These are phyloP conservation scores for Elongisporangium undulatum DNA, from an alignment of 352 stramenopile species.

Conservation along the genomic window DNA sequence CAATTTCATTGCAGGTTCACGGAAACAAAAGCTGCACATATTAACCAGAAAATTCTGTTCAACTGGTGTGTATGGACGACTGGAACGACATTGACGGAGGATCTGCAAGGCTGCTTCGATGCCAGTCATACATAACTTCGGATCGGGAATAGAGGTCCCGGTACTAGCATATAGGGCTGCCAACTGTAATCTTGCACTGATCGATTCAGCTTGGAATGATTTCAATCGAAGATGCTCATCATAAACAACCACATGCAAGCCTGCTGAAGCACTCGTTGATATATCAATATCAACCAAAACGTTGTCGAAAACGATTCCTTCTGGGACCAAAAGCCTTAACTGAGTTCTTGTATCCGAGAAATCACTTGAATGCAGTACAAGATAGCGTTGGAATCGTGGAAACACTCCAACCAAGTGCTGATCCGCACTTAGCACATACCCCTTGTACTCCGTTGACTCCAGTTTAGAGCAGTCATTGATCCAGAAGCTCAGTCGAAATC, in stretches of 20 bases:
- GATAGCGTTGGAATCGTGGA: slow-evolving; percentile 28
- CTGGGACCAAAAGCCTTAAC: not conserved
- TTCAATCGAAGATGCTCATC: slow-evolving; percentile 29
- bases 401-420: slow-evolving; percentile 44
- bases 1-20: slow-evolving; percentile 34
- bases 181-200: slow-evolving; percentile 33
- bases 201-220: slow-evolving; percentile 27
- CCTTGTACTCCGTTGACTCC: slow-evolving; percentile 27
- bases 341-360: not conserved
- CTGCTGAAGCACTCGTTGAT: slow-evolving; percentile 1
- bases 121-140: slow-evolving; percentile 36
- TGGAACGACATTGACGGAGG: slow-evolving; percentile 30
- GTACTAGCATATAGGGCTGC: slow-evolving; percentile 27
- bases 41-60: slow-evolving; percentile 19
- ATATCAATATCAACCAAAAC: slow-evolving; percentile 11
- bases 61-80: slow-evolving; percentile 18
- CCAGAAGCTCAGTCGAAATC: slow-evolving; percentile 35
- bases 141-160: slow-evolving; percentile 20
- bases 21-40: slow-evolving; percentile 27
- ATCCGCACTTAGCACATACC: slow-evolving; percentile 22
- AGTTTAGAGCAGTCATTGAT: slow-evolving; percentile 7
- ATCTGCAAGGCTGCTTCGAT: slow-evolving; percentile 35
- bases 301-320: not conserved
- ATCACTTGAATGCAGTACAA: slow-evolving; percentile 17
- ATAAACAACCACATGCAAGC: slow-evolving; percentile 19